A percentile compares a stretch with the other conserved stretches of the same genome.
Evolutionary conservation across 768 basidiomycete species (phyloP).

Genomic region (Lenzites betulinus): DNA sequence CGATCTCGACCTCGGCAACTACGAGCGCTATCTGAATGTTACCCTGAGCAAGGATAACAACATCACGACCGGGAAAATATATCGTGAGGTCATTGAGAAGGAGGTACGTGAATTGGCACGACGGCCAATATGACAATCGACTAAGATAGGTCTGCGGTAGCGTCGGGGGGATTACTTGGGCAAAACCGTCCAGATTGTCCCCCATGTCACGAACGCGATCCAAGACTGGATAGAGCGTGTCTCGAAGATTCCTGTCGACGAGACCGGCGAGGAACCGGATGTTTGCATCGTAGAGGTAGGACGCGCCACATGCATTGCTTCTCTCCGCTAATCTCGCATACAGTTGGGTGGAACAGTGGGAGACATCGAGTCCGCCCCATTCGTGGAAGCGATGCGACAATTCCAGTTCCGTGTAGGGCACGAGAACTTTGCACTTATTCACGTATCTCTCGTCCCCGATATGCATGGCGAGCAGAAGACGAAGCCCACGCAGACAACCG

Average conservation of each 20-base stretch:
- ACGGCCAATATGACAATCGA: constrained; percentile 7
- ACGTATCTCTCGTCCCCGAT: constrained; percentile 97
- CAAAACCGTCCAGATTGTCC: constrained; percentile 98
- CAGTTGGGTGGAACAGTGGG: constrained; percentile 98
- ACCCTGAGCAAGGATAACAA: constrained; percentile 95
- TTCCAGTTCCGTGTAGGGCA: constrained; percentile 98
- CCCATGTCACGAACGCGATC: constrained; percentile 94
- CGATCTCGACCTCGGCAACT: constrained; percentile 96
- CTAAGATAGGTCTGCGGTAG: constrained; percentile 36
- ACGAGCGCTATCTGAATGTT: constrained; percentile 96
- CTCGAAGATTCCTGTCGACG: constrained; percentile 91
- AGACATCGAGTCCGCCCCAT: constrained; percentile 98
- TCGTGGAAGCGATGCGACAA: constrained; percentile 98
- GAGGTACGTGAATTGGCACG: constrained; percentile 56
- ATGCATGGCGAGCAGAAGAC: constrained; percentile 99
- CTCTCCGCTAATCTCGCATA: not conserved
- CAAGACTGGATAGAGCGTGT: constrained; percentile 99
- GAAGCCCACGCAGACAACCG: constrained; percentile 97
- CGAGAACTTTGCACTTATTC: constrained; percentile 95
- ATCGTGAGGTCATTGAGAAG: constrained; percentile 93
- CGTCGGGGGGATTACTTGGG: constrained; percentile 88
- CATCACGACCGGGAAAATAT: constrained; percentile 98
- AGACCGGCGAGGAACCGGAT: constrained; percentile 90
- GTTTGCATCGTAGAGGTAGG: constrained; percentile 95
- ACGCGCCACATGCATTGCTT: not conserved